Percentiles rank a stretch among this genome's conserved stretches.
phyloP scores from a whole-genome alignment of 2,329 filamentous ascomycete species.

The Alternaria arbusti region DNA sequence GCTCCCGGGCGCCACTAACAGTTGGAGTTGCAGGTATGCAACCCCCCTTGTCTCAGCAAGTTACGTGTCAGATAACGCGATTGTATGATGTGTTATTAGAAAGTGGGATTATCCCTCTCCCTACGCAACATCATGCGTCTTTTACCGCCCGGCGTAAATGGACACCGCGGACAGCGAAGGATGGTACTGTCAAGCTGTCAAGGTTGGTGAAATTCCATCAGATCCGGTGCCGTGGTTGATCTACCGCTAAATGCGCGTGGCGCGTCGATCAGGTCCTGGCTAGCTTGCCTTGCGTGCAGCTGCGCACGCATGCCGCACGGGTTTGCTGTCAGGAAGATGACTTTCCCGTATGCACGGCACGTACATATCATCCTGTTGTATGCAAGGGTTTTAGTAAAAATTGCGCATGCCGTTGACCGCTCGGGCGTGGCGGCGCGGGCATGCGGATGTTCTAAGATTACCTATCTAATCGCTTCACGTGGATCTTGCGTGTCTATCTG shows the following conservation, averaged over 20 bases:
- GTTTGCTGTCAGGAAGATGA: background rate
- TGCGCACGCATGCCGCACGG: background rate
- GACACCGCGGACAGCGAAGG: too few species aligned
- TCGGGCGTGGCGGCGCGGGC: background rate
- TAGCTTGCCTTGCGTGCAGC: background rate
- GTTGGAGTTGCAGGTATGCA: conserved; percentile 28
- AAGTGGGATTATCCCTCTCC: background rate
- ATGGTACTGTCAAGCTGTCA: too few species aligned
- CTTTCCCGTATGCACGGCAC: background rate
- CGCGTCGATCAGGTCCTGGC: conserved; percentile 14
- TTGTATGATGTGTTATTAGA: background rate
- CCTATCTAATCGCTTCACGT: background rate
- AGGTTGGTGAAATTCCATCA: background rate
- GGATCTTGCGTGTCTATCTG: background rate
- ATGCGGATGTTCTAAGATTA: background rate
- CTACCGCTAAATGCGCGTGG: conserved; percentile 15
- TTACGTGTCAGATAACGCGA: conserved; percentile 25
- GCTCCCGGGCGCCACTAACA: conserved; percentile 42
- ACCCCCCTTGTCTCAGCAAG: conserved; percentile 16
- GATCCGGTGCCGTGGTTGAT: conserved; percentile 19
- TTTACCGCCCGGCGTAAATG: background rate
- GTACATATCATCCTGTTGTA: background rate
- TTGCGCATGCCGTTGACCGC: background rate
- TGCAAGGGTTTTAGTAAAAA: background rate
- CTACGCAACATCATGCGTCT: background rate